phyloP scores from a whole-genome alignment of 352 stramenopile genomes.

The Phytophthora meadii region DNA sequence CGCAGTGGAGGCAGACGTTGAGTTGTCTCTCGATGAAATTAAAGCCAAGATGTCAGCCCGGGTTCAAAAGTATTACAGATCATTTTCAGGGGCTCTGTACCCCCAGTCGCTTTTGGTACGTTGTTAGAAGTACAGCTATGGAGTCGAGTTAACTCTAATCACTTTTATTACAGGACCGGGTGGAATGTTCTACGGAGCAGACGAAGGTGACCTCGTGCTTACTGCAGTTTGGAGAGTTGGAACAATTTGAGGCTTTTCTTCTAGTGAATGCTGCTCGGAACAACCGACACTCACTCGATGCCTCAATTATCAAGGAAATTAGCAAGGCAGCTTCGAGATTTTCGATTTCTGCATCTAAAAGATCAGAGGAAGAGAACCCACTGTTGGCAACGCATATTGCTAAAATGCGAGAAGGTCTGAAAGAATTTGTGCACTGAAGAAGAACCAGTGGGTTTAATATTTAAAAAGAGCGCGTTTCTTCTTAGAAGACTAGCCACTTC shows the following conservation, averaged over 20 bases:
- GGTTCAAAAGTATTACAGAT: constrained; percentile 42
- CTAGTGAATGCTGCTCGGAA: constrained; percentile 22
- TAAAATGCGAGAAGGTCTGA: constrained; percentile 29
- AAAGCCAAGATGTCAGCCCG: constrained; percentile 58
- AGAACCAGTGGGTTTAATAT: no score
- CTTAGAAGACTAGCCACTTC: no score
- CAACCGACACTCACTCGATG: constrained; percentile 22
- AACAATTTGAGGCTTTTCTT: constrained; percentile 39
- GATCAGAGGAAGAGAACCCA: constrained; percentile 6
- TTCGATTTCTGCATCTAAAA: constrained; percentile 4
- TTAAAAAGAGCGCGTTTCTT: no score
- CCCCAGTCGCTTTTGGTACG: constrained; percentile 54
- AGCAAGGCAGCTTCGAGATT: constrained; percentile 13
- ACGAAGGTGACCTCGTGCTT: constrained; percentile 25
- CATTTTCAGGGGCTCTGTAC: constrained; percentile 45
- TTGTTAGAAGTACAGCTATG: neutral
- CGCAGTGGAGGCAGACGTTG: constrained; percentile 23
- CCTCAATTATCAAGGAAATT: constrained; percentile 16
- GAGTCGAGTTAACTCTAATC: neutral
- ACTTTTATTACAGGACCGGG: constrained; percentile 26
- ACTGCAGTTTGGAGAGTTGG: constrained; percentile 40
- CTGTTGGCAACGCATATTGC: constrained; percentile 24
- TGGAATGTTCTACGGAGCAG: constrained; percentile 15
- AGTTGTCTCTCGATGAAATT: constrained; percentile 36
- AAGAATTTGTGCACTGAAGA: constrained; percentile 10